Evolutionary conservation across 2,329 filamentous ascomycete species (phyloP), one percentile per base, ranked within the genome.

Genomic region (Pseudogymnoascus sp.): DNA sequence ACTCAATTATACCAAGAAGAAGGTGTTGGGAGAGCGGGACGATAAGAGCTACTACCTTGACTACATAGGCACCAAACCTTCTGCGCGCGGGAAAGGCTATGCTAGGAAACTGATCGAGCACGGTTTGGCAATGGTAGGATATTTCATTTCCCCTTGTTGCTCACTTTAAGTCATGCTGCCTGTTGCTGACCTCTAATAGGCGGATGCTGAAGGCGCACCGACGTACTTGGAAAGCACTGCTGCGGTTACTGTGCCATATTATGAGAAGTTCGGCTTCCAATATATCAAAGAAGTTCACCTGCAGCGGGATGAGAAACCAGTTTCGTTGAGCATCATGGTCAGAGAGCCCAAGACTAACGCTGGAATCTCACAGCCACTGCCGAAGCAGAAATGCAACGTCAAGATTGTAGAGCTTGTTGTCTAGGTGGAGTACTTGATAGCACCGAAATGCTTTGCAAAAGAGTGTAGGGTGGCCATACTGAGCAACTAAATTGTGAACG

Each of bases 161-260:
- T 48, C 18, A 41, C n/a, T 28, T 38, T 41, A 8, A 19, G 6
- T 37, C 26, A 26, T 45, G 58, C 12, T 34, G 12, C 37, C 39
- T 55, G 19, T 58, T 21, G 3, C 4, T 52, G 15, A 52, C n/a
- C 26, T 52, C 19, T 15, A 10, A 39, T 63, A 85, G 80, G 88
- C 89, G 45, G 89, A 94, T 70, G 72, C 72, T 13, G 84, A 89
- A 68, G 80, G 82, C 52, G 78, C 81, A 39, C 79, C 84, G 21
- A 85, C 88, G 65, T 95, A 94, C 69, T 81, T 95, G 57, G 89
- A 95, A 76, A 89, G 86, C 63, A 90, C 85, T 70, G 84, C 88
- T 61, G 74, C 74, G 61, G 74, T 75, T 63, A 94, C 92, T 71
- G 81, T 84, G 63, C 72, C 74, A 33, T 90, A 91, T 71, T 95